Conservation (phyloP, 2,329 filamentous ascomycete species). For the Talaromyces sp. region DNA sequence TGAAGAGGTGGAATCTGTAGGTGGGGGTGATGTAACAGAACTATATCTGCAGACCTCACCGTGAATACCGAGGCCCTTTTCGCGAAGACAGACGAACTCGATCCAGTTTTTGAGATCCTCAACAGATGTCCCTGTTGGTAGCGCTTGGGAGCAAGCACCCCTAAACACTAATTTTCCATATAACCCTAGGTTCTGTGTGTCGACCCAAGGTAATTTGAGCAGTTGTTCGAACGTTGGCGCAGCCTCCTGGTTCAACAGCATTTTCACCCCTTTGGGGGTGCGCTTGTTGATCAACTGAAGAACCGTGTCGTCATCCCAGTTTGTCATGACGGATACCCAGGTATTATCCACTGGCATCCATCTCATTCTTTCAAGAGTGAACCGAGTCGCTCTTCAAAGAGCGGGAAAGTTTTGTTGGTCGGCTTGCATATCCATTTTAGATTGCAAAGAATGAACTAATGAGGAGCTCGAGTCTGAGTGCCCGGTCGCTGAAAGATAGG, state of each 20-base stretch:
- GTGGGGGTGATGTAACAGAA: no score
- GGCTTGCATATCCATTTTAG: not conserved
- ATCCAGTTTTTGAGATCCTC: no score
- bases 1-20: no score
- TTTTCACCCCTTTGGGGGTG: not conserved
- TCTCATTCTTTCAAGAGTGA: not conserved
- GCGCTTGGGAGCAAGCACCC: no score
- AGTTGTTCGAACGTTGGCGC: not conserved
- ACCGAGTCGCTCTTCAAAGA: not conserved
- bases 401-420: not conserved
- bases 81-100: no score
- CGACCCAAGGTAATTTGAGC: no score
- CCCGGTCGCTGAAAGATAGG: no score
- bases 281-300: not conserved
- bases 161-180: no score
- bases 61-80: no score
- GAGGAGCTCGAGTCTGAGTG: not conserved
- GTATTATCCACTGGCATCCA: not conserved
- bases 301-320: not conserved
- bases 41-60: no score
- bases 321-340: not conserved
- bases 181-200: no score
- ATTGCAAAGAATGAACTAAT: not conserved
- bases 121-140: no score
- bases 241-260: not conserved